Evolutionary conservation across 192 early-diverging fungal species (phyloP).

Genomic region (Piromyces finnis): DNA sequence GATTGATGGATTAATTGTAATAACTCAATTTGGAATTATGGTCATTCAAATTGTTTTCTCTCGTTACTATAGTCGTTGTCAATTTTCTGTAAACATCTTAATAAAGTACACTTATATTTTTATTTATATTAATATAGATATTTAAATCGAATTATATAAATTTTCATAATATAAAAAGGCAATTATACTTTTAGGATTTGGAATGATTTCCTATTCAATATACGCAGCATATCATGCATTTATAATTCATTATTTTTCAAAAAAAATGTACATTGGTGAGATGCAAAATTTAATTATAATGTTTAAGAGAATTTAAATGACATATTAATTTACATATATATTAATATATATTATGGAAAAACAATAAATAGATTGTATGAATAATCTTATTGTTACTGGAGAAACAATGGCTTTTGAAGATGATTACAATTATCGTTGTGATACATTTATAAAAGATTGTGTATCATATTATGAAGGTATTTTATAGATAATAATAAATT

Average conservation of each 20-base stretch:
- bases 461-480: not conserved
- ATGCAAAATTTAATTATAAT: too few species aligned
- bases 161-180: not conserved
- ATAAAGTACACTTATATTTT: too few species aligned
- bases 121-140: too few species aligned
- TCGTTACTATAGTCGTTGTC: not conserved
- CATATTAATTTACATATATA: too few species aligned
- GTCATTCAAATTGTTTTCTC: not conserved
- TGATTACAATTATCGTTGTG: not conserved
- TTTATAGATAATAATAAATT: too few species aligned
- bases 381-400: not conserved
- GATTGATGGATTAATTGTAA: not conserved
- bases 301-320: too few species aligned
- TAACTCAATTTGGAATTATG: not conserved
- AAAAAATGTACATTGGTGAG: not conserved
- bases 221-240: not conserved
- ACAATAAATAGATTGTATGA: not conserved
- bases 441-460: not conserved
- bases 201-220: not conserved
- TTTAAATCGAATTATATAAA: too few species aligned
- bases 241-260: not conserved
- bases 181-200: not conserved
- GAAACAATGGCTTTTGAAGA: not conserved
- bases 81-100: not conserved
- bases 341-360: too few species aligned